These are phyloP conservation scores for Angophora floribunda DNA, from an alignment of 345 rosid genomes.

Conservation along the genomic window DNA sequence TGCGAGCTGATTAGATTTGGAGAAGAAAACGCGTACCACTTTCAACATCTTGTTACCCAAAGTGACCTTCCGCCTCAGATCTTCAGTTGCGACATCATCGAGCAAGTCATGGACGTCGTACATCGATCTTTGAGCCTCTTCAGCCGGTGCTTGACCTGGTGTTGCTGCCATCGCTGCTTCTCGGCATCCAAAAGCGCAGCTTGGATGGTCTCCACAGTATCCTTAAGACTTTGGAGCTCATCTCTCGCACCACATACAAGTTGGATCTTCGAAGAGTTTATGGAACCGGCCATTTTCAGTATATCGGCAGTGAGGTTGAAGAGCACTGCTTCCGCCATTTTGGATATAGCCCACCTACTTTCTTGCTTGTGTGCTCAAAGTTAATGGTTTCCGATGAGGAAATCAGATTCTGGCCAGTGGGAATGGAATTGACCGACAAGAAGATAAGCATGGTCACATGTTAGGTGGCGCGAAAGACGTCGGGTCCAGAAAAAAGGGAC, in stretches of 20 bases:
- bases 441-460: background rate
- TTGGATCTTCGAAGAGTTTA: background rate
- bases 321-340: background rate
- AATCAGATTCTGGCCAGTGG: background rate
- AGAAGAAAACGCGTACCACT: background rate
- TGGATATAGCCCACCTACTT: background rate
- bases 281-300: background rate
- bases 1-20: background rate
- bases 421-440: background rate
- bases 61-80: background rate
- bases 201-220: background rate
- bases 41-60: background rate
- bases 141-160: background rate
- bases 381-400: background rate
- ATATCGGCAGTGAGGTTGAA: background rate
- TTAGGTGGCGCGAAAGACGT: background rate
- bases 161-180: background rate
- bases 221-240: background rate
- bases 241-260: background rate
- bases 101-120: background rate
- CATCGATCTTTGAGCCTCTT: background rate
- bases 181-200: background rate
- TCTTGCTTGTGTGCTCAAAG: background rate
- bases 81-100: background rate
- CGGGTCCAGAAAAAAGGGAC: background rate